Evolutionary conservation across 2,329 filamentous ascomycete species (phyloP).

Genomic region (Aspergillus fructus): DNA sequence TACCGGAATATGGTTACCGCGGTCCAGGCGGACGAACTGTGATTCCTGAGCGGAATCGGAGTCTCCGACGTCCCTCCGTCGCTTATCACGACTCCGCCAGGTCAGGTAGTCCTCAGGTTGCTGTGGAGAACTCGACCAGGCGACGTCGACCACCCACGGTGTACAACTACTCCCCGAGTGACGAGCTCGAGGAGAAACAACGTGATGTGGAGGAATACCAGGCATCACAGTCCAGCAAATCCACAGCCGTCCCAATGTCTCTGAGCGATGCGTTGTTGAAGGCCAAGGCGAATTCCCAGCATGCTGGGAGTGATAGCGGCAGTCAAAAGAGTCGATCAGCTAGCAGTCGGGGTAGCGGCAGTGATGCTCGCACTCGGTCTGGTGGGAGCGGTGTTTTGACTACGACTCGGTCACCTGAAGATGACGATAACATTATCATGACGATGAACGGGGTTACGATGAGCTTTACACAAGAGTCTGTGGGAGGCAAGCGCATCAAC

Average conservation of each 20-base stretch:
- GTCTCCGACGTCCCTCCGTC: slow-evolving; percentile 28
- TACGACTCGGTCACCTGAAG: slow-evolving; percentile 29
- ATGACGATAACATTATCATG: slow-evolving; percentile 40
- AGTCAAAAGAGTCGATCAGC: slow-evolving; percentile 43
- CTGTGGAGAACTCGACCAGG: slow-evolving; percentile 32
- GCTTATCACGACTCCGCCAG: slow-evolving; percentile 35
- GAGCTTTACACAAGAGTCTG: slow-evolving; percentile 35
- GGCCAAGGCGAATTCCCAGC: slow-evolving; percentile 29
- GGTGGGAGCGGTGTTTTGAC: slow-evolving; percentile 32
- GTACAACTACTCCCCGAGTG: slow-evolving; percentile 31
- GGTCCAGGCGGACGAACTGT: slow-evolving; percentile 32
- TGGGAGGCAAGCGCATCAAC: slow-evolving; percentile 40
- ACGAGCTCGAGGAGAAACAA: slow-evolving; percentile 38
- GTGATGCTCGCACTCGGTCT: slow-evolving; percentile 34
- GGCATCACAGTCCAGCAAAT: slow-evolving; percentile 30
- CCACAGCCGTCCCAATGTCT: slow-evolving; percentile 23
- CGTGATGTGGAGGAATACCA: slow-evolving; percentile 42
- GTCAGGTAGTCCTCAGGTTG: slow-evolving; percentile 26
- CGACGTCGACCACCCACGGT: slow-evolving; percentile 30
- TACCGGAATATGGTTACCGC: slow-evolving; percentile 33
- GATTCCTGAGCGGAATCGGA: slow-evolving; percentile 35
- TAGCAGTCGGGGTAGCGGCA: slow-evolving; percentile 42
- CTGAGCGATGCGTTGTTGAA: slow-evolving; percentile 36
- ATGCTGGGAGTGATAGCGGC: slow-evolving; percentile 38
- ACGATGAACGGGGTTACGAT: slow-evolving; percentile 42